phyloP scores from a whole-genome alignment of 306 rosid genomes.

The Vachellia pachyceras region DNA sequence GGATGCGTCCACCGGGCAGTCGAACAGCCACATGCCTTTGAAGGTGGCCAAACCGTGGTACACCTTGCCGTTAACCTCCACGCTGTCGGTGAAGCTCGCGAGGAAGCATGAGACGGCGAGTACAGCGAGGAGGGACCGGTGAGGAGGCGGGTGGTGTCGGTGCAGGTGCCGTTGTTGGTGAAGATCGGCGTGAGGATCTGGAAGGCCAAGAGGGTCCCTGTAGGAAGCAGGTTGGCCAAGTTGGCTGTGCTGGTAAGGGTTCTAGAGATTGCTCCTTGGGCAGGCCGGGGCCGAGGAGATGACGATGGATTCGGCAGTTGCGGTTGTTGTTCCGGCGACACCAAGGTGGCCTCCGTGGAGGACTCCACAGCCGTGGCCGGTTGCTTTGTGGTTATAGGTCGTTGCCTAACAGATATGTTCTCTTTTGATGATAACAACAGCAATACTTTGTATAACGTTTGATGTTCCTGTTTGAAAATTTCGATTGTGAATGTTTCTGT shows the following conservation, averaged over 20 bases:
- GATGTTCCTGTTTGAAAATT: neutral
- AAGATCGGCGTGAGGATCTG: constrained; percentile 69
- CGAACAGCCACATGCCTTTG: too few species aligned
- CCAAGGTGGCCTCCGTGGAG: neutral
- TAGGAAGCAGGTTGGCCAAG: constrained; percentile 77
- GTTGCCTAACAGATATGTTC: too few species aligned
- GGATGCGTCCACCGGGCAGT: too few species aligned
- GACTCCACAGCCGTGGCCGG: constrained; percentile 11
- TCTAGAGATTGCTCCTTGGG: constrained; percentile 52
- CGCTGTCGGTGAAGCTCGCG: too few species aligned
- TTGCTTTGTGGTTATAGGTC: constrained; percentile 5
- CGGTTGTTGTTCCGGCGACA: neutral
- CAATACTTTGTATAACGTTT: neutral
- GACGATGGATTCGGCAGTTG: neutral
- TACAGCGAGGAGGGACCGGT: too few species aligned
- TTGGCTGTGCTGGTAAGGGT: constrained; percentile 61
- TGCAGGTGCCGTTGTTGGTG: constrained; percentile 70
- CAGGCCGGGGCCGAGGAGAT: neutral
- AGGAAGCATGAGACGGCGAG: too few species aligned
- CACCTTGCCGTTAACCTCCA: too few species aligned
- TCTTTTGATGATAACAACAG: neutral
- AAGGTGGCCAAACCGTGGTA: too few species aligned
- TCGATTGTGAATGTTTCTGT: neutral
- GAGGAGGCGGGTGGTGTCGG: too few species aligned
- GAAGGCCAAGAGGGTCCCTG: constrained; percentile 72